Evolutionary conservation across 768 basidiomycete species (phyloP).

Genomic region (Omphalotus guepiniiformis): DNA sequence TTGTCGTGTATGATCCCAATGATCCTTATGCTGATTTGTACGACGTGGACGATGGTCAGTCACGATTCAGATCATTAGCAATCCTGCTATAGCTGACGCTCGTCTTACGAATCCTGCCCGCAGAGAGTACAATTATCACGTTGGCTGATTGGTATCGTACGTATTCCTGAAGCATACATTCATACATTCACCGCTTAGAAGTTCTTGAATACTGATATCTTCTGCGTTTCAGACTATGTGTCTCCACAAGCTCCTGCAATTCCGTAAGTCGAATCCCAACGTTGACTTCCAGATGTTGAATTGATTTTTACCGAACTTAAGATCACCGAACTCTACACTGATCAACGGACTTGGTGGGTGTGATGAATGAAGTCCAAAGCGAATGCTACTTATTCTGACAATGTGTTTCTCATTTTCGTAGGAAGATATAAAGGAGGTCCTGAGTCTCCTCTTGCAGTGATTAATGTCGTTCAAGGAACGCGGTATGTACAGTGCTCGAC

Average conservation of each 20-base stretch:
- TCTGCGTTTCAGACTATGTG: neutral
- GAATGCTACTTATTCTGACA: neutral
- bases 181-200: no score
- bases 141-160: slow-evolving; percentile 33
- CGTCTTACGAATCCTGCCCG: neutral
- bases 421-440: slow-evolving; percentile 19
- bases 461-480: slow-evolving; percentile 16
- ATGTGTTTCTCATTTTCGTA: neutral
- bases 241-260: slow-evolving; percentile 3
- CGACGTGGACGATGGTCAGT: slow-evolving; percentile 29
- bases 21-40: slow-evolving; percentile 30
- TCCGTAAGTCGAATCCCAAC: slow-evolving; percentile 3
- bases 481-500: no score
- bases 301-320: neutral
- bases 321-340: slow-evolving; percentile 20
- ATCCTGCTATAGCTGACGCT: neutral
- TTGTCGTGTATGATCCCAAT: slow-evolving; percentile 34
- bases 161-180: no score
- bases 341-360: slow-evolving; percentile 26
- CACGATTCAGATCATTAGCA: neutral
- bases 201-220: neutral
- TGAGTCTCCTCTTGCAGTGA: slow-evolving; percentile 18
- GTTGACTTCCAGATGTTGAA: slow-evolving; percentile 6
- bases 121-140: slow-evolving; percentile 31
- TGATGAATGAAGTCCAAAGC: slow-evolving; percentile 4